Percentiles rank a stretch among this genome's conserved stretches.
Evolutionary conservation across 371 early-diverging fungal species (phyloP).

Genomic region (Mucor piriformis): DNA sequence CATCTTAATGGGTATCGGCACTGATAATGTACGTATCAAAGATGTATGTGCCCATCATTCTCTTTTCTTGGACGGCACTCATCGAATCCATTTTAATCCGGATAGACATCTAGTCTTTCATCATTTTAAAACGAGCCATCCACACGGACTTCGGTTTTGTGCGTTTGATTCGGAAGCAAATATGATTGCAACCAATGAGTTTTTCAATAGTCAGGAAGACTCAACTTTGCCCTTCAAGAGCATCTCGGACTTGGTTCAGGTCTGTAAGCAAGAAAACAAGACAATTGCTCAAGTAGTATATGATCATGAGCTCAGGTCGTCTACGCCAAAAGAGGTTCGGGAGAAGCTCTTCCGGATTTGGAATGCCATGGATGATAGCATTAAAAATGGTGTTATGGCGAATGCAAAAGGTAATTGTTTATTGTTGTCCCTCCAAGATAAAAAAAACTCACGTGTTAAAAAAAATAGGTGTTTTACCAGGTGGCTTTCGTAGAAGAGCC

Average conservation of each 20-base stretch:
- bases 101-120: constrained; percentile 85
- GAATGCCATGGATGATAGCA: constrained; percentile 93
- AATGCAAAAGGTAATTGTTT: constrained; percentile 1
- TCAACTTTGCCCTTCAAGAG: constrained; percentile 83
- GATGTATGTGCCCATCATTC: constrained; percentile 71
- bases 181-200: constrained; percentile 90
- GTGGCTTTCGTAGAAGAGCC: constrained; percentile 84
- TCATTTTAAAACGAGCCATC: constrained; percentile 64
- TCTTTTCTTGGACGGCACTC: constrained; percentile 72
- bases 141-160: constrained; percentile 84
- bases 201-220: constrained; percentile 93
- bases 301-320: constrained; percentile 91
- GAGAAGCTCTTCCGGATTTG: constrained; percentile 78
- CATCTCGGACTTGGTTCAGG: constrained; percentile 63
- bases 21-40: constrained; percentile 73
- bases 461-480: constrained; percentile 73
- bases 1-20: constrained; percentile 86
- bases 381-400: constrained; percentile 69
- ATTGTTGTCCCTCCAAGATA: background rate
- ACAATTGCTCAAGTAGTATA: constrained; percentile 94
- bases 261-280: constrained; percentile 82
- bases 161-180: constrained; percentile 79
- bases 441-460: background rate
- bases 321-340: constrained; percentile 77
- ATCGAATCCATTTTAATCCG: constrained; percentile 81